phyloP scores from a whole-genome alignment of 2,329 filamentous ascomycete genomes.

The Fusarium nematophilum region DNA sequence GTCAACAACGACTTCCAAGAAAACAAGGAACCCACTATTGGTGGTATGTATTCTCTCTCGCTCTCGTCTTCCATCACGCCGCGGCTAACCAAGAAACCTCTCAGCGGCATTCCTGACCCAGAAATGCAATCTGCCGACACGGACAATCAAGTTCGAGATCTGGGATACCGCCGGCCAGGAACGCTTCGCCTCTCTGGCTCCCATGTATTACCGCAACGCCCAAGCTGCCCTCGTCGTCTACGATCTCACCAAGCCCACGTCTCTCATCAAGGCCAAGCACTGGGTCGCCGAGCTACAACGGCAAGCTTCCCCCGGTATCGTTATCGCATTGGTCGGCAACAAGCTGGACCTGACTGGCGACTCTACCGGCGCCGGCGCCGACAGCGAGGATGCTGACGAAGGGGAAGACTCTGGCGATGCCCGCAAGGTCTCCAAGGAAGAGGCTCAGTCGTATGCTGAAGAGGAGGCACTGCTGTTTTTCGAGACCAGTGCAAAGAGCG shows the following conservation, averaged over 20 bases:
- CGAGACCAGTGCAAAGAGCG: slow-evolving; percentile 97
- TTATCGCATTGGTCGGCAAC: slow-evolving; percentile 97
- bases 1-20: slow-evolving; percentile 99
- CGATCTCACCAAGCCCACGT: slow-evolving; percentile 96
- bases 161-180: slow-evolving; percentile 99
- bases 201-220: slow-evolving; percentile 99
- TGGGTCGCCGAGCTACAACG: slow-evolving; percentile 98
- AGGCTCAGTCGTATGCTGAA: slow-evolving; percentile 92
- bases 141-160: slow-evolving; percentile 94
- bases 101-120: slow-evolving; percentile 96
- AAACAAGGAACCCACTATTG: slow-evolving; percentile 99
- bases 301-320: slow-evolving; percentile 94
- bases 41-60: slow-evolving; percentile 70
- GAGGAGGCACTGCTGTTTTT: slow-evolving; percentile 96
- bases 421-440: slow-evolving; percentile 88
- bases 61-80: not conserved
- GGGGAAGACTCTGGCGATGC: slow-evolving; percentile 77
- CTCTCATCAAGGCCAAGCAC: slow-evolving; percentile 96
- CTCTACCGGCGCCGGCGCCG: slow-evolving; percentile 51
- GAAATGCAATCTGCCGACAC: slow-evolving; percentile 94
- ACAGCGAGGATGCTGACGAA: slow-evolving; percentile 64
- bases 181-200: slow-evolving; percentile 93
- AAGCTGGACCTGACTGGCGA: slow-evolving; percentile 89
- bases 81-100: slow-evolving; percentile 24
- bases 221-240: slow-evolving; percentile 98